Conservation (phyloP, 306 rosid genomes). For the Quercus variabilis region DNA sequence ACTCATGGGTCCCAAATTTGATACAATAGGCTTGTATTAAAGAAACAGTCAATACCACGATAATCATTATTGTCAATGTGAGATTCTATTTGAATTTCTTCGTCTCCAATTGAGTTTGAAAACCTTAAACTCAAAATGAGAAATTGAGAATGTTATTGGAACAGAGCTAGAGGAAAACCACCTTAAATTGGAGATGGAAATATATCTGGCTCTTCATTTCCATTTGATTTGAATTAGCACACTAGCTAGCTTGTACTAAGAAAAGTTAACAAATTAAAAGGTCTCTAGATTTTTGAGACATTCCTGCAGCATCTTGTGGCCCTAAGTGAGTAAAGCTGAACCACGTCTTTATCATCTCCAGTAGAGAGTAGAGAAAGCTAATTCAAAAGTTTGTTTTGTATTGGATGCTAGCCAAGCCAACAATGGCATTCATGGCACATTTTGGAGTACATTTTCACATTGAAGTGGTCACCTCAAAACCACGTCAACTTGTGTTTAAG, state of each 20-base stretch:
- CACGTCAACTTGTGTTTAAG: neutral
- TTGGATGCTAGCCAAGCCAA: neutral
- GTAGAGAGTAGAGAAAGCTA: neutral
- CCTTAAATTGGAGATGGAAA: no score
- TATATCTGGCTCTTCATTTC: no score
- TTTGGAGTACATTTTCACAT: neutral
- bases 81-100: no score
- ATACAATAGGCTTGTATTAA: no score
- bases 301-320: constrained; percentile 7
- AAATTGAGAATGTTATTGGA: neutral
- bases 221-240: neutral
- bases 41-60: no score
- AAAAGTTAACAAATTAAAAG: neutral
- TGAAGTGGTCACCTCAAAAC: neutral
- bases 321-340: constrained; percentile 10
- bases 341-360: constrained; percentile 19
- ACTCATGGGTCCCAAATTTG: no score
- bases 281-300: constrained; percentile 16
- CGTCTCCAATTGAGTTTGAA: no score
- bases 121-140: neutral
- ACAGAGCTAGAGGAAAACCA: neutral
- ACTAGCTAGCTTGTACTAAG: neutral
- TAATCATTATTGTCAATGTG: no score
- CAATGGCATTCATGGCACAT: neutral
- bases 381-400: constrained; percentile 23